phyloP scores from a whole-genome alignment of 2,329 filamentous ascomycete genomes.

The Eutypa lata region DNA sequence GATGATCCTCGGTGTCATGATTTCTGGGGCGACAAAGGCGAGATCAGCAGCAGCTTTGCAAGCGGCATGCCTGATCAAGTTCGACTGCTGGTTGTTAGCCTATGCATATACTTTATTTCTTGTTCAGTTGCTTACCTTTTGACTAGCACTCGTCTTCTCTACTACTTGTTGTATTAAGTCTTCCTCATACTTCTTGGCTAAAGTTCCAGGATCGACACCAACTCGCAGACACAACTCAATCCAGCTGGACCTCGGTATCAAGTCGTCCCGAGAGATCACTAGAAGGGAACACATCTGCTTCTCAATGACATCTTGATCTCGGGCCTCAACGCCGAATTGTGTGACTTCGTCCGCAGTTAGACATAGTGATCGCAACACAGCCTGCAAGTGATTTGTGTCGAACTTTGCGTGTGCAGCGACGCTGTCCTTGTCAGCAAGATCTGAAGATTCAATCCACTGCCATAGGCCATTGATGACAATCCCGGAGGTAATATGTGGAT shows the following conservation, averaged over 20 bases:
- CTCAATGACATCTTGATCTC: slow-evolving; percentile 53
- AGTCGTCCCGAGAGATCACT: slow-evolving; percentile 71
- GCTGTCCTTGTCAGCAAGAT: slow-evolving; percentile 73
- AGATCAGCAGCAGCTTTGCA: slow-evolving; percentile 85
- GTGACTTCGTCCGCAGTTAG: slow-evolving; percentile 49
- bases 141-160: slow-evolving; percentile 46
- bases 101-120: background rate
- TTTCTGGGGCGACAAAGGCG: slow-evolving; percentile 86
- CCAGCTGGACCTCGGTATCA: slow-evolving; percentile 80
- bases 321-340: slow-evolving; percentile 34
- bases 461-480: slow-evolving; percentile 72
- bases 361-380: slow-evolving; percentile 62
- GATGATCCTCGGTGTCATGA: slow-evolving; percentile 73
- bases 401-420: slow-evolving; percentile 64
- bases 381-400: slow-evolving; percentile 60
- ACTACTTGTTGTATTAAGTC: slow-evolving; percentile 67
- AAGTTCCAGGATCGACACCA: slow-evolving; percentile 75
- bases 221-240: slow-evolving; percentile 82
- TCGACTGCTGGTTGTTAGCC: slow-evolving; percentile 27
- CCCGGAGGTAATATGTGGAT: slow-evolving; percentile 56
- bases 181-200: slow-evolving; percentile 64
- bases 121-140: slow-evolving; percentile 25
- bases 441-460: slow-evolving; percentile 70
- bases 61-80: slow-evolving; percentile 62
- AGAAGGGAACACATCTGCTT: slow-evolving; percentile 73